Evolutionary conservation across 2,329 filamentous ascomycete genomes (phyloP), one percentile per base, ranked within the genome.

Genomic region (Claviceps pusilla): DNA sequence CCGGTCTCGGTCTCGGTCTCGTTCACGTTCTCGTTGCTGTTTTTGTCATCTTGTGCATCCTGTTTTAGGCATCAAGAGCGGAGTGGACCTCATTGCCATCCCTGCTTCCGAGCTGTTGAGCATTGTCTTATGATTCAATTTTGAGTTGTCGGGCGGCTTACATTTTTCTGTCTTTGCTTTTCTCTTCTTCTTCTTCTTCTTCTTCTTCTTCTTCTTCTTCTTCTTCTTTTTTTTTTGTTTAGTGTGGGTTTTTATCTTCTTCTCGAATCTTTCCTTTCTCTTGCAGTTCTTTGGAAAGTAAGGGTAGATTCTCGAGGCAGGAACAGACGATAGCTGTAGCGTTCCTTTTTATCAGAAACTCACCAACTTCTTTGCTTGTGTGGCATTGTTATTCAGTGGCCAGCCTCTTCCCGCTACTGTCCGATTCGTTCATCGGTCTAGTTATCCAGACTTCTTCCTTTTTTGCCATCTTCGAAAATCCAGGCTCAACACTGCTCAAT

Each of bases 281-380:
- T 43, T 52, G 48, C 54, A 5, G 29, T 11, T 37, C 16, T 7
- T 48, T 41, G 31, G 31, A 19, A 39, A 48, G 24, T 28, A 47
- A 37, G 16, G 43, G 37, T 24, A 19, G 42, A 31, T 7, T 33
- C 16, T 52, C 42, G 48, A 52, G 37, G 49, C 47, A 54, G 59
- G 49, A 57, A 57, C 54, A 55, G 49, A 55, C 56, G 55, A 55
- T 57, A 58, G 57, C 55, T 59, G 54, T 60, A 58, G 55, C 57
- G 59, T 59, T 55, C 55, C 54, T 50, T 54, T 59, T 59, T 60
- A 57, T 58, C 54, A 57, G 55, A 60, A 57, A 57, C 55, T 51
- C 58, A 51, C 53, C 31, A 16, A 14, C 41, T 57, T 56, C 54
- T 55, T 55, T 53, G 57, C 39, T 41, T 57, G 54, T 55, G 49